Conservation (phyloP, 2,329 filamentous ascomycete genomes). For the Colletotrichum sp. region DNA sequence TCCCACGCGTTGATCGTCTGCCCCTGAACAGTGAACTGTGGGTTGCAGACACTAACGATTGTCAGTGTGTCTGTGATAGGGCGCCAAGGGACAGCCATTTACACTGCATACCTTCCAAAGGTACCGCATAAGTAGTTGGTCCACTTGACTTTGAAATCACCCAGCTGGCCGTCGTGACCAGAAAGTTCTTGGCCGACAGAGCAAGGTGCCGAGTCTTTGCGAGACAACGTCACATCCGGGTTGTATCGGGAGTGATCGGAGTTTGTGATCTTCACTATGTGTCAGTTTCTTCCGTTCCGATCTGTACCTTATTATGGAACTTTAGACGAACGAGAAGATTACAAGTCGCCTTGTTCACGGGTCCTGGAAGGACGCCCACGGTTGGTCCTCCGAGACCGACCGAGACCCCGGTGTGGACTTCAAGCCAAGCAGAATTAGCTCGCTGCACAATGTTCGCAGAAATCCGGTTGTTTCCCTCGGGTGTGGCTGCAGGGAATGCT, state of each 20-base stretch:
- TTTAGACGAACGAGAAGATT: background rate
- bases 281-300: background rate
- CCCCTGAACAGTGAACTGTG: background rate
- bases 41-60: background rate
- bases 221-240: background rate
- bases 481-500: background rate
- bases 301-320: background rate
- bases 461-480: background rate
- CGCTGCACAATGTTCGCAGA: background rate
- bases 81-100: background rate
- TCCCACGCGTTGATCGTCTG: background rate
- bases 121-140: background rate
- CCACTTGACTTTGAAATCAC: background rate
- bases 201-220: background rate
- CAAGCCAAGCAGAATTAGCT: background rate
- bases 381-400: background rate
- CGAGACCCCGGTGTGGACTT: background rate
- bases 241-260: background rate
- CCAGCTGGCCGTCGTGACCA: background rate
- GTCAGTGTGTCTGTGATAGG: background rate
- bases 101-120: background rate
- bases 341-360: background rate
- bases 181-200: background rate
- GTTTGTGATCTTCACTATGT: background rate
- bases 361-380: background rate